phyloP scores from a whole-genome alignment of 176 grass and related monocot species.

The Ananas comosus region DNA sequence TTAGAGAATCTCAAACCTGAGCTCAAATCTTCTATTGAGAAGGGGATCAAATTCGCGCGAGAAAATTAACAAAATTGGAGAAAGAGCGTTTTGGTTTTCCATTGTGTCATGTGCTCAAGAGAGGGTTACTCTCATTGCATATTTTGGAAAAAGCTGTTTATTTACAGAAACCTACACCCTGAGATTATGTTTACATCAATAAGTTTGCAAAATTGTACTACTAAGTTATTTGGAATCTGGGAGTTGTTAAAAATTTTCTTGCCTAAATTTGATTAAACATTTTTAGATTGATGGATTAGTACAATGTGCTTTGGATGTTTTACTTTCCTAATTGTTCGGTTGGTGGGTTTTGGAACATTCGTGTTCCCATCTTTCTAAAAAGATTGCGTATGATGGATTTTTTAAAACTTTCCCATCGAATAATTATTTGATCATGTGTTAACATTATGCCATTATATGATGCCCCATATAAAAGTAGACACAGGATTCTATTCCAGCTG shows the following conservation, averaged over 20 bases:
- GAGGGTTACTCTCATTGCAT: neutral
- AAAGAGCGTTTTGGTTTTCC: neutral
- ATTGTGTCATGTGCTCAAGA: neutral
- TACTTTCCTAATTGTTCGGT: neutral
- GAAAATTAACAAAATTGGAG: slow-evolving; percentile 10
- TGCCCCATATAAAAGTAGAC: neutral
- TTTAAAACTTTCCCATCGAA: neutral
- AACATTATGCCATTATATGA: no score
- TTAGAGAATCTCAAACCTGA: slow-evolving; percentile 69
- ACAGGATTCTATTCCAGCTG: neutral
- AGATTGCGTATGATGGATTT: neutral
- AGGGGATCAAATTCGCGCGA: slow-evolving; percentile 58
- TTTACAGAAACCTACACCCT: no score
- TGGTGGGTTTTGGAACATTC: neutral
- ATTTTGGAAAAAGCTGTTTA: neutral
- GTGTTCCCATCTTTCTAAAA: neutral
- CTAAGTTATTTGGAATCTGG: no score
- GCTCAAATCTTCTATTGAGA: slow-evolving; percentile 82
- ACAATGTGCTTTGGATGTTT: no score
- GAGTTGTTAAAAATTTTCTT: no score
- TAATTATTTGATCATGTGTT: neutral
- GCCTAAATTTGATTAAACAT: no score
- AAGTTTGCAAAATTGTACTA: no score
- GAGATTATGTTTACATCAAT: no score
- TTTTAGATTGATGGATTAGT: no score